These are phyloP conservation scores for Geranomyces michiganensis DNA, from an alignment of 192 early-diverging fungal genomes.

Conservation along the genomic window DNA sequence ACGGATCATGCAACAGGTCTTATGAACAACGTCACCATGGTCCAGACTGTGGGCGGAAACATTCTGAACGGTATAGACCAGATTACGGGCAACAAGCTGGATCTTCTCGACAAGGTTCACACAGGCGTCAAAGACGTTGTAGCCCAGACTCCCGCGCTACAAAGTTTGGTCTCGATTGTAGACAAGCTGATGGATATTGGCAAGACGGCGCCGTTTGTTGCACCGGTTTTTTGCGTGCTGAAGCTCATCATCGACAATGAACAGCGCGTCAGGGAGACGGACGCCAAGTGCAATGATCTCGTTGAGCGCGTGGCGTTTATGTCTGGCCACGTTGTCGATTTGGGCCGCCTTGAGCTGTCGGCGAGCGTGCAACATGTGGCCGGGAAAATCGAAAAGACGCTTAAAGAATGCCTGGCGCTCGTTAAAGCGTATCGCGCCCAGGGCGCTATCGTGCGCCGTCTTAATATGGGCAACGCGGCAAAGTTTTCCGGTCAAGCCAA, in stretches of 20 bases:
- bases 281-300: constrained; percentile 55
- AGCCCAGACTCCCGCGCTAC: constrained; percentile 14
- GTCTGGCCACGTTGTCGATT: constrained; percentile 51
- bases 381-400: constrained; percentile 41
- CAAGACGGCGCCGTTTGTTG: constrained; percentile 48
- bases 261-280: constrained; percentile 50
- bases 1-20: neutral
- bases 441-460: constrained; percentile 48
- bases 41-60: neutral
- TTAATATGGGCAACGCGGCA: constrained; percentile 55
- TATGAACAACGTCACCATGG: neutral
- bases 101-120: neutral
- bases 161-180: constrained; percentile 10
- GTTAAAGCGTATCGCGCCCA: constrained; percentile 57
- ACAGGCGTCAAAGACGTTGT: neutral
- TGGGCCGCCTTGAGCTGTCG: constrained; percentile 43
- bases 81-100: constrained; percentile 3
- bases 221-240: constrained; percentile 55
- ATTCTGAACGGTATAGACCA: neutral
- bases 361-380: constrained; percentile 45
- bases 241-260: constrained; percentile 60
- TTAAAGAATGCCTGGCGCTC: constrained; percentile 47
- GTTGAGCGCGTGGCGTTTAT: constrained; percentile 63
- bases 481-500: constrained; percentile 45
- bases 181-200: constrained; percentile 24